Evolutionary conservation across 371 early-diverging fungal genomes (phyloP).

Genomic region (Actinomortierella ambigua): DNA sequence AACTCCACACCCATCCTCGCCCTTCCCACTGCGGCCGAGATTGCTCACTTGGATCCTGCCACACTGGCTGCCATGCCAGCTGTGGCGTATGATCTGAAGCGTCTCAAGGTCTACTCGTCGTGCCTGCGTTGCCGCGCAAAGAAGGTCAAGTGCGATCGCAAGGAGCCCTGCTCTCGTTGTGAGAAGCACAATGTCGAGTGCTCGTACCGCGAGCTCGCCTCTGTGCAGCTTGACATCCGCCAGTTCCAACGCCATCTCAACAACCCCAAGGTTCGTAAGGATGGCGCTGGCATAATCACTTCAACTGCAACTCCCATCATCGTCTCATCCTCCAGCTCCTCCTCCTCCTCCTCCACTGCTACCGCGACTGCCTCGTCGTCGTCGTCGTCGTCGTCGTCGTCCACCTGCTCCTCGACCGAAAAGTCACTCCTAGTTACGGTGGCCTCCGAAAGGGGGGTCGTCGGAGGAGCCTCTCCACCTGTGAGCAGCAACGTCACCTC

Average conservation of each 20-base stretch:
- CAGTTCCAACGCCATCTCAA: slow-evolving; percentile 40
- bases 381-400: slow-evolving; percentile 1
- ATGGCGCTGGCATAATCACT: slow-evolving; percentile 31
- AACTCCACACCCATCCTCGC: slow-evolving; percentile 24
- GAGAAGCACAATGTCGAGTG: slow-evolving; percentile 38
- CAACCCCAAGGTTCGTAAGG: slow-evolving; percentile 28
- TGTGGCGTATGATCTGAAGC: slow-evolving; percentile 34
- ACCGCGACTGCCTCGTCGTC: slow-evolving; percentile 5
- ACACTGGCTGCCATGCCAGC: slow-evolving; percentile 8
- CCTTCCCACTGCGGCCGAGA: slow-evolving; percentile 10
- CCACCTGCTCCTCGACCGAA: slow-evolving; percentile 1
- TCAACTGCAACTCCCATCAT: slow-evolving; percentile 24
- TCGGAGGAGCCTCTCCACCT: too few relatives aligned
- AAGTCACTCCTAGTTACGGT: not conserved
- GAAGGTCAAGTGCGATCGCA: slow-evolving; percentile 46
- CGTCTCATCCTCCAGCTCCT: slow-evolving; percentile 4
- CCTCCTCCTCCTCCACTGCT: slow-evolving; percentile 13
- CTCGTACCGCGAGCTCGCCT: slow-evolving; percentile 40
- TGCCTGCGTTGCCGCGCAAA: slow-evolving; percentile 44
- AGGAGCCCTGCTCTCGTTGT: slow-evolving; percentile 43
- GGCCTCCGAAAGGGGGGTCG: too few relatives aligned
- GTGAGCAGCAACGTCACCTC: too few relatives aligned
- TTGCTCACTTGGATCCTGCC: slow-evolving; percentile 8
- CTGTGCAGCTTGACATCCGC: slow-evolving; percentile 43
- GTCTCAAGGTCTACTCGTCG: slow-evolving; percentile 44